phyloP scores from a whole-genome alignment of 768 basidiomycete species.

The Nidula microcarpa region DNA sequence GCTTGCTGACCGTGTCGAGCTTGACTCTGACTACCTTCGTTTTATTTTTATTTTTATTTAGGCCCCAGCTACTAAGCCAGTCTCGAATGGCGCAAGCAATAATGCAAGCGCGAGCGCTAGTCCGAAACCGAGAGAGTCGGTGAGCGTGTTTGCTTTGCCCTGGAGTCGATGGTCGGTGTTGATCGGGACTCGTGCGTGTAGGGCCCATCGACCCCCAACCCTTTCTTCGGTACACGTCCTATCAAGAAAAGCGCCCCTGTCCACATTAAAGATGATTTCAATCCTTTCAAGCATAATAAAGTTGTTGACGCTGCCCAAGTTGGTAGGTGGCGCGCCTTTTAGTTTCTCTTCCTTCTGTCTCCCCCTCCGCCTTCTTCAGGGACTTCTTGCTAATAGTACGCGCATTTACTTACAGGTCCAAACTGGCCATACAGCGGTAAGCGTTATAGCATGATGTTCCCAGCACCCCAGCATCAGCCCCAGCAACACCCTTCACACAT shows the following conservation, averaged over 20 bases:
- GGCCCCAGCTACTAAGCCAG: slow-evolving; percentile 46
- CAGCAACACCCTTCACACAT: slow-evolving; percentile 66
- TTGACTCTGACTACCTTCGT: slow-evolving; percentile 8
- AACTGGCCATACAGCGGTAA: slow-evolving; percentile 91
- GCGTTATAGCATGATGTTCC: slow-evolving; percentile 78
- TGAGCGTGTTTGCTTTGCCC: slow-evolving; percentile 15
- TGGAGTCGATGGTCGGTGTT: not conserved
- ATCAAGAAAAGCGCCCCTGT: slow-evolving; percentile 75
- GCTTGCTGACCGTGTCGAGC: slow-evolving; percentile 12
- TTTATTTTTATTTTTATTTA: slow-evolving; percentile 18
- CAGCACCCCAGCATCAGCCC: slow-evolving; percentile 54
- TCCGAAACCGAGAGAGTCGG: slow-evolving; percentile 54
- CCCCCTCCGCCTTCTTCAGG: not conserved
- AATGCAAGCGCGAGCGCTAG: slow-evolving; percentile 46
- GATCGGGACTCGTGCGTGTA: slow-evolving; percentile 12
- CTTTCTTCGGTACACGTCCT: slow-evolving; percentile 83
- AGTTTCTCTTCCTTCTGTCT: not conserved
- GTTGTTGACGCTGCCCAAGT: slow-evolving; percentile 72
- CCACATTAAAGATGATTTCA: slow-evolving; percentile 95
- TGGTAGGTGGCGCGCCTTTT: slow-evolving; percentile 57
- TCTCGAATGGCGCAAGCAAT: slow-evolving; percentile 25
- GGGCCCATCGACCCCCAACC: slow-evolving; percentile 60
- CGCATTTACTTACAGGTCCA: slow-evolving; percentile 40
- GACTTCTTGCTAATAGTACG: slow-evolving; percentile 2
- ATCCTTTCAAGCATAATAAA: slow-evolving; percentile 89